Base-by-base conservation (phyloP, 176 grass and related monocot genomes). In the Tillandsia fasciculata region DNA sequence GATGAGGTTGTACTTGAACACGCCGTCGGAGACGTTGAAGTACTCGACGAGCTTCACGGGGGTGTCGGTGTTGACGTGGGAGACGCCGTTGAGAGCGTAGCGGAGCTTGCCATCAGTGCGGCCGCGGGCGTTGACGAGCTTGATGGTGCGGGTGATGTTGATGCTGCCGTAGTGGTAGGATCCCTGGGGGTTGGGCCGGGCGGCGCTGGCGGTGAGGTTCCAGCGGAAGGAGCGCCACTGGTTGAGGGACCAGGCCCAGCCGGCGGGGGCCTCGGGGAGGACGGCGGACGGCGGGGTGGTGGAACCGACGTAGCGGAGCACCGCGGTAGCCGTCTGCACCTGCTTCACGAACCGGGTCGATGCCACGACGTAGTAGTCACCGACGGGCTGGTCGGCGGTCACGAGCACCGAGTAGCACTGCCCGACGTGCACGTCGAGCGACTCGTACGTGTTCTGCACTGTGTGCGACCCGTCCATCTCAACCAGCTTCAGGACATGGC, bases 381-480 rank as follows among this genome's bases (percentile, higher is more conserved):
- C 82, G 23, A 89, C 86, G 2, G 70, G 53, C 76, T 92, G 79
- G 83, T 96, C 71, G 50, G 93, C 93, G 12, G 76, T 66, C 59
- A 85, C 81, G 10, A 96, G 83, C 65, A 96, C 78, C 29, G 93
- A 96, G 50, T 81, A 79, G 88, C 93, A 96, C 82, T 96, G 93
- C 6, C 81, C 88, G 64, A 79, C 69, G 64, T 96, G 93, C 67
- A 92, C 42, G 87, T 96, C 93, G 0, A 96, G 52, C 2, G 88
- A 85, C 11, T 87, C 81, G 68, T 96, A 96, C 9, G 17, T 3
- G 79, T 89, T 96, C 80, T 96, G 93, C 72, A 96, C 64, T 3
- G 93, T 96, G 86, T 96, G 93, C 57, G 93, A 96, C 0, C 93
- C 93, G 59, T 96, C 93, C 81, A 92, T 83, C 88, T 96, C 93